Base-by-base conservation (phyloP, 2,329 filamentous ascomycete genomes). In the Plectosphaerella sp. region DNA sequence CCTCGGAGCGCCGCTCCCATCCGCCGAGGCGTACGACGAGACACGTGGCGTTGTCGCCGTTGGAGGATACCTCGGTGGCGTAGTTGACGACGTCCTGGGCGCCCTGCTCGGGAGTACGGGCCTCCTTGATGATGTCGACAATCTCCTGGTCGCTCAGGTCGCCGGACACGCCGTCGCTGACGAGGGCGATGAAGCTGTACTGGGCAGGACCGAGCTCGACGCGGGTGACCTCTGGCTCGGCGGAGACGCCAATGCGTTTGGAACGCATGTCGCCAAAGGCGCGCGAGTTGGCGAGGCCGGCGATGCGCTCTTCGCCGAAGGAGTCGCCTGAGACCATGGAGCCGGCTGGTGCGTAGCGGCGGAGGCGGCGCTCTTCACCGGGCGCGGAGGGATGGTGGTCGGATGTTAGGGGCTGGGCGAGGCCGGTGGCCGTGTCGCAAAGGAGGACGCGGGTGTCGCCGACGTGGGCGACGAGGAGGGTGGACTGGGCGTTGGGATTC, bases 291-390 rank as follows among this genome's bases (percentile, higher is more conserved):
- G 94, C 94, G 1, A 99, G 79, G 0, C 94, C 93, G 14, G 86
- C 86, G 69, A 99, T 94, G 60, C 94, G 91, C 71, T 97, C 92
- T 72, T 99, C 94, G 64, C 94, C 94, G 67, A 99, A 99, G 35
- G 90, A 95, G 71, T 99, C 94, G 0, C 70, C 72, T 22, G 93
- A 94, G 16, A 96, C 87, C 66, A 97, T 93, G 3, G 87, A 79
- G 24, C 77, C 87, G 28, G 88, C 83, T 36, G 74, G 73, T 2
- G 91, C 89, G 66, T 92, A 97, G 47, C 92, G 86, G 45, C 92
- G 87, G 22, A 99, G 79, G 8, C 94, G 84, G 42, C 84, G 86
- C 10, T 88, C 86, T 74, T 99, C 94, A 51, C 85, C 78, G 0
- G 94, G 94, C 5, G 88, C 84, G n/a, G 86, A 89, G 0, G 94